Conservation (phyloP, 1,139 yeast species). For the Citeromyces hawaiiensis region DNA sequence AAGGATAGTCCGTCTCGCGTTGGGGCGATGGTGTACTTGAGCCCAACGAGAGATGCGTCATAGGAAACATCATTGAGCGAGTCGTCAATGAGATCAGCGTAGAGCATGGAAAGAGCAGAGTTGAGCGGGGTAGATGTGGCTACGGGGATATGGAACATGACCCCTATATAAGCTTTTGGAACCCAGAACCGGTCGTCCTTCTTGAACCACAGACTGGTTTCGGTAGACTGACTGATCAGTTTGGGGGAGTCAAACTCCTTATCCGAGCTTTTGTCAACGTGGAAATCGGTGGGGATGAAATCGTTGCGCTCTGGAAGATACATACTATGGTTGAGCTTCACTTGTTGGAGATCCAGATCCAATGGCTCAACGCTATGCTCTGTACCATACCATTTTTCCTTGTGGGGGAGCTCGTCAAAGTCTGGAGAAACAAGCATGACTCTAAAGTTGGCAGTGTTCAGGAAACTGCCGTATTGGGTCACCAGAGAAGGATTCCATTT, state of each 20-base stretch:
- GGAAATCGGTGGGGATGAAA: constrained; percentile 71
- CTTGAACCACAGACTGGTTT: constrained; percentile 64
- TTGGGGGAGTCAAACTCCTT: constrained; percentile 28
- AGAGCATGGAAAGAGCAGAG: constrained; percentile 44
- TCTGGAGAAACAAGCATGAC: constrained; percentile 41
- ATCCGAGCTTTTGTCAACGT: constrained; percentile 24
- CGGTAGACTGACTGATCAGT: constrained; percentile 26
- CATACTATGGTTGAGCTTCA: constrained; percentile 23
- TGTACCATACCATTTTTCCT: constrained; percentile 88
- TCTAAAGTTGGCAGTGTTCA: constrained; percentile 50
- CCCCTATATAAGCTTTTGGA: constrained; percentile 68
- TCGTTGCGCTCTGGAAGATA: constrained; percentile 60
- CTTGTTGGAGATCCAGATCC: background rate
- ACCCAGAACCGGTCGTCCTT: constrained; percentile 83
- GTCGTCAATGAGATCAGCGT: constrained; percentile 62
- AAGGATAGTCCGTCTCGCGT: constrained; percentile 64
- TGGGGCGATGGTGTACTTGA: constrained; percentile 41
- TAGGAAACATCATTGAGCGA: constrained; percentile 66
- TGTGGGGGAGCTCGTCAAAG: constrained; percentile 20
- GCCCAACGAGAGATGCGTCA: constrained; percentile 76
- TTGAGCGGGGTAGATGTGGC: constrained; percentile 42
- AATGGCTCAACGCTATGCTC: constrained; percentile 36
- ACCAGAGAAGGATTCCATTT: constrained; percentile 47
- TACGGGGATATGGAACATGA: constrained; percentile 55
- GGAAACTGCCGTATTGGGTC: constrained; percentile 29